Evolutionary conservation across 306 rosid species (phyloP), one percentile per base, ranked within the genome.

Genomic region (Rosa rugosa): DNA sequence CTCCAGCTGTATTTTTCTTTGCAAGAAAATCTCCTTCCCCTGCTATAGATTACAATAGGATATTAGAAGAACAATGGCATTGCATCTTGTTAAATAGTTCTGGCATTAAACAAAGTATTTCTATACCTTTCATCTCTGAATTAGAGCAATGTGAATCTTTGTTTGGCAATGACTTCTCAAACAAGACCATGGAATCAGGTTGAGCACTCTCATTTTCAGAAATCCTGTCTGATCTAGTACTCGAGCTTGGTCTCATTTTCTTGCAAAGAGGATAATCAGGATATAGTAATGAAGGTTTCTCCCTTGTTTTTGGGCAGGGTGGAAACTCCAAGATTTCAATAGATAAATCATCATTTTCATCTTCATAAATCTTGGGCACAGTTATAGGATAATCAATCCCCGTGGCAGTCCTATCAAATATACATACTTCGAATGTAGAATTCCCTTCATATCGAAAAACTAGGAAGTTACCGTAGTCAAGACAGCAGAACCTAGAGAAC

Each of bases 381-480:
- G 44, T 64, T 34, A 64, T 6, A 23, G 75, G 69, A 54, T 77
- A 77, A 8, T 68, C 75, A 8, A 77, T 42, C 71, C 59, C 81
- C 0, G 42, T 27, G 14, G 75, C 45, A 5, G 16, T 64, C 4
- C 1, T 12, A 72, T 82, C 79, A 64, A 72, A 77, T 42, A 82
- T 82, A 14, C 69, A 18, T 0, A 72, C 78, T 5, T 14, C 0
- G 5, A 77, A 82, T 20, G 16, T 41, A 2, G 75, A 77, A 4
- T 45, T 23, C 5, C 53, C n/a, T 18, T 72, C 46, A 12, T 82
- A 82, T 31, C 41, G 38, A 23, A 82, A 82, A 0, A 72, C 38
- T 1, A 82, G 53, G 38, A 71, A 44, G 27, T 72, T 4, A 0
- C 41, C 77, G 6, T 7, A 7, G 20, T 27, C 41, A 6, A 76